Base-by-base conservation (phyloP, 2,329 filamentous ascomycete species). In the Epichloe sp. region DNA sequence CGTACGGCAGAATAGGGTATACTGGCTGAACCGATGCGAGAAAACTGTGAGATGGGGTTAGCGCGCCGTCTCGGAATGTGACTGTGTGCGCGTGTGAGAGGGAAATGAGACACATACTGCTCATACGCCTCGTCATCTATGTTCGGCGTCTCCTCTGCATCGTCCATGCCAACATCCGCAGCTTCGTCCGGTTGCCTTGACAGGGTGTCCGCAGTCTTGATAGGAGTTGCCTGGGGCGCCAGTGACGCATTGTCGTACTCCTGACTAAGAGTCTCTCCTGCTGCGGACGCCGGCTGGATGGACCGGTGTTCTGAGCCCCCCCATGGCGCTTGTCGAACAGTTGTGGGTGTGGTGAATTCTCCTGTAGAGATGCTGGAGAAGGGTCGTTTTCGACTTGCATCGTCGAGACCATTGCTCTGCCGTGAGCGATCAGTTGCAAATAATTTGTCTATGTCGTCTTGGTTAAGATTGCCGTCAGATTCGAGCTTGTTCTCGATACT, bases 401-500 rank as follows among this genome's bases (percentile, higher is more conserved):
- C 66, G 4, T 66, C 65, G 23, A 43, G 34, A 55, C 56, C 15
- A 53, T 57, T 46, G 47, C 64, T 63, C 47, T 55, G 55, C 21
- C 65, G 61, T 5, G 64, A 59, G 17, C 64, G 59, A 19, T 68
- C 67, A 3, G 65, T 56, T 14, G 60, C 62, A 44, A 70, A 68
- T 11, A 70, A 59, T 45, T 65, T 63, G 38, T 77, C 73, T n/a
- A 76, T 65, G n/a, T 69, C 65, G 49, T 74, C 71, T 50, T 71
- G 68, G 41, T 65, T 71, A 52, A 66, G 60, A 41, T 60, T 68
- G 53, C 66, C 65, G 35, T 78, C 75, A 8, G 70, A 73, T 41
- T 76, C 78, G 52, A 93, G 80, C 62, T 88, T 86, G 57, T 83
- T 85, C 63, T 95, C 89, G 44, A 95, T 83, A 43, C 79, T 83